A percentile compares a stretch with the other conserved stretches of the same genome.
phyloP scores from a whole-genome alignment of 257 asterid genomes.

The Haberlea rhodopensis region DNA sequence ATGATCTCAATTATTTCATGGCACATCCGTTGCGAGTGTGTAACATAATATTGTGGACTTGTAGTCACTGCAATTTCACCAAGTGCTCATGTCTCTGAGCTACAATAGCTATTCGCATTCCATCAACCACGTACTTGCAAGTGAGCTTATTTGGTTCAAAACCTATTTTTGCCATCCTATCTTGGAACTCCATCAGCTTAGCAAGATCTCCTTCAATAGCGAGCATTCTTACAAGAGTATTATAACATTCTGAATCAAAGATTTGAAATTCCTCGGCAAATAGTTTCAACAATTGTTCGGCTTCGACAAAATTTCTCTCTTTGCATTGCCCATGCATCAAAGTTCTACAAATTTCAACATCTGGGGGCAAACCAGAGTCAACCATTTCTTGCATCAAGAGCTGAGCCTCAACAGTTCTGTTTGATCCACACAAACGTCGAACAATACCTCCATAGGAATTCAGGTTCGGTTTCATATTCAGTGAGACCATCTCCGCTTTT shows the following conservation, averaged over 20 bases:
- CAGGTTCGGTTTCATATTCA: constrained; percentile 44
- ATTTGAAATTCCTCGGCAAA: constrained; percentile 54
- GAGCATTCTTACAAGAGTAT: constrained; percentile 42
- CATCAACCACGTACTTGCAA: constrained; percentile 64
- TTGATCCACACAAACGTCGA: constrained; percentile 53
- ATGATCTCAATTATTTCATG: no score
- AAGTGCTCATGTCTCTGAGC: constrained; percentile 28
- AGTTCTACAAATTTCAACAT: constrained; percentile 56
- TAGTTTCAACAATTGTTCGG: constrained; percentile 43
- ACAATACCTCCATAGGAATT: constrained; percentile 54
- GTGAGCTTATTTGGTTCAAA: constrained; percentile 56
- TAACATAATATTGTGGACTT: no score
- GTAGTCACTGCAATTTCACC: constrained; percentile 12
- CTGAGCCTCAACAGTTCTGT: constrained; percentile 58
- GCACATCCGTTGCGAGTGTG: neutral
- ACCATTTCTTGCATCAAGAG: constrained; percentile 64
- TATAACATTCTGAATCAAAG: constrained; percentile 60
- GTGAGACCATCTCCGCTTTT: constrained; percentile 52
- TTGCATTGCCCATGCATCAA: constrained; percentile 54
- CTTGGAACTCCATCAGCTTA: constrained; percentile 54
- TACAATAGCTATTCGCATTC: constrained; percentile 50
- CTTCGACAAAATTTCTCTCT: constrained; percentile 43
- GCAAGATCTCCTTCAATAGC: constrained; percentile 48
- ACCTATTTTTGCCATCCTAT: constrained; percentile 67
- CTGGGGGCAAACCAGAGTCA: constrained; percentile 49